Evolutionary conservation across 1,139 yeast species (phyloP).

Genomic region (Pichia terricola): DNA sequence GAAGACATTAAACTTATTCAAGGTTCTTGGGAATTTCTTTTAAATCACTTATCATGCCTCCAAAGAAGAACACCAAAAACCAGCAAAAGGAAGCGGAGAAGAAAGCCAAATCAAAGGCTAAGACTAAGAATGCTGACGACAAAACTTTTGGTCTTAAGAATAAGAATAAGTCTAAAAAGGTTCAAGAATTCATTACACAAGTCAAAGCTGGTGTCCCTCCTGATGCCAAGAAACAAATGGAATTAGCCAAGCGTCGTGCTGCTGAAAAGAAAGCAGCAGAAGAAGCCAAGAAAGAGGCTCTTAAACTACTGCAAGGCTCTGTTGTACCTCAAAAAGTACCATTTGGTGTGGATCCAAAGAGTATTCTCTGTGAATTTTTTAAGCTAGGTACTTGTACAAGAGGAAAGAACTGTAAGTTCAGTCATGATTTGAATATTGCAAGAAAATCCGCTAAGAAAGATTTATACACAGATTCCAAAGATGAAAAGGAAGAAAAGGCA

Average conservation of each 20-base stretch:
- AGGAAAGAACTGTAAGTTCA: conserved; percentile 86
- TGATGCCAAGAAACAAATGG: conserved; percentile 62
- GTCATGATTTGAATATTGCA: conserved; percentile 81
- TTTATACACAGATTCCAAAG: conserved; percentile 82
- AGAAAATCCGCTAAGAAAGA: conserved; percentile 87
- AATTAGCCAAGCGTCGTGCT: conserved; percentile 60
- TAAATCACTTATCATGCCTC: conserved; percentile 38
- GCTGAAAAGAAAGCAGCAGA: conserved; percentile 92
- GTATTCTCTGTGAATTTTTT: conserved; percentile 84
- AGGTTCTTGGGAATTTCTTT: too few relatives aligned
- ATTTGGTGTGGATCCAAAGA: conserved; percentile 96
- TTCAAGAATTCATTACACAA: conserved; percentile 77
- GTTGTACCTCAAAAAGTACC: conserved; percentile 80
- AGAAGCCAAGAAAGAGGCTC: conserved; percentile 79
- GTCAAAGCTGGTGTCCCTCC: conserved; percentile 58
- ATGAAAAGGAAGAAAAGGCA: conserved; percentile 35
- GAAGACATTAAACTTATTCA: too few relatives aligned
- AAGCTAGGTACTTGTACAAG: conserved; percentile 84
- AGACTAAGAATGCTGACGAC: conserved; percentile 70
- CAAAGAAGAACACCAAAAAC: conserved; percentile 53
- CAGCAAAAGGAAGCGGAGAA: conserved; percentile 46
- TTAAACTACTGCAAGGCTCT: conserved; percentile 58
- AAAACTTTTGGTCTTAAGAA: conserved; percentile 93
- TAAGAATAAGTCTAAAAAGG: conserved; percentile 87
- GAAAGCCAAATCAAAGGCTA: conserved; percentile 47